phyloP scores from a whole-genome alignment of 1,284 basidiomycete species.

The Fistulinella staudtii region DNA sequence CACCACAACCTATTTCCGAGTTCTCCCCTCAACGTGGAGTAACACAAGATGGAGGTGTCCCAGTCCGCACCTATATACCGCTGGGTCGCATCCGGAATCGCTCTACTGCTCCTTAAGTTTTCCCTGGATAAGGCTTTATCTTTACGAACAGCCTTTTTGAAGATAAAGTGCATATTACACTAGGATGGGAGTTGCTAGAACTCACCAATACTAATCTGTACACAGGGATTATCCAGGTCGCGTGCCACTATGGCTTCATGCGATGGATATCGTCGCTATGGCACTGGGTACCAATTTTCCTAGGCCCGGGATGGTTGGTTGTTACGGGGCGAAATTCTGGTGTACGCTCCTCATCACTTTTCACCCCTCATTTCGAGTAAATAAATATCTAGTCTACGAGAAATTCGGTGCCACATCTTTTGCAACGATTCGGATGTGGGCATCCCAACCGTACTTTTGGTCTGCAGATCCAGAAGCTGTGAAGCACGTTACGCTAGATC shows the following conservation, averaged over 20 bases:
- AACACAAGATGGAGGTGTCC: too few species aligned
- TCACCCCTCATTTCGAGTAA: not conserved
- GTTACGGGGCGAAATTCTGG: constrained; percentile 33
- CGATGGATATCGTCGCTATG: constrained; percentile 27
- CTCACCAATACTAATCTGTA: too few species aligned
- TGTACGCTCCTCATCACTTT: constrained; percentile 26
- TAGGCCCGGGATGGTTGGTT: constrained; percentile 31
- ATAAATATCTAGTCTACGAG: constrained; percentile 32
- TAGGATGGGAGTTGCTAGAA: too few species aligned
- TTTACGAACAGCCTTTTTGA: constrained; percentile 18
- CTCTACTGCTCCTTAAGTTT: too few species aligned
- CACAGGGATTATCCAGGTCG: constrained; percentile 23
- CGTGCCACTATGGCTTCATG: constrained; percentile 30
- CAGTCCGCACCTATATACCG: too few species aligned
- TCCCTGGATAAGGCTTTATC: constrained; percentile 12
- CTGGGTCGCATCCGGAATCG: too few species aligned
- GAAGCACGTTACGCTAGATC: constrained; percentile 33
- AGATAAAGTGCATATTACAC: constrained; percentile 25
- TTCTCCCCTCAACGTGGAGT: too few species aligned
- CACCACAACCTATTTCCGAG: too few species aligned
- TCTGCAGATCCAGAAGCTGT: constrained; percentile 42
- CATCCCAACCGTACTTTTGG: too few species aligned
- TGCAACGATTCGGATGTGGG: too few species aligned
- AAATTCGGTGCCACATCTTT: too few species aligned
- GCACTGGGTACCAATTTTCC: constrained; percentile 33